phyloP scores from a whole-genome alignment of 306 rosid species.

The Rubus idaeus region DNA sequence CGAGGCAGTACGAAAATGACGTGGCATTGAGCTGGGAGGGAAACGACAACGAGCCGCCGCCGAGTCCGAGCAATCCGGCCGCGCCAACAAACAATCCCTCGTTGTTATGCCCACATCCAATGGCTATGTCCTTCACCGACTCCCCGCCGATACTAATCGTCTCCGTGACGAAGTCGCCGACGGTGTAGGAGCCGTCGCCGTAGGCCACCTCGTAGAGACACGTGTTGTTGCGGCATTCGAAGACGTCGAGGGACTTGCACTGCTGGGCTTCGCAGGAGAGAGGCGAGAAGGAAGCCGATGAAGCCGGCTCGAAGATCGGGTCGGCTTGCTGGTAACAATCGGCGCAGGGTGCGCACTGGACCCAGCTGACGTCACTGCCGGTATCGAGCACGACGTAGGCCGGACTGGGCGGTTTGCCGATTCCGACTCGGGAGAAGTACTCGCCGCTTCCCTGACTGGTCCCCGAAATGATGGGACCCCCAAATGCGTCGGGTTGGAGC shows the following conservation, averaged over 20 bases:
- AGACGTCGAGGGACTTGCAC: conserved; percentile 68
- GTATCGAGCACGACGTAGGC: conserved; percentile 84
- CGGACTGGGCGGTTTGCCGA: conserved; percentile 70
- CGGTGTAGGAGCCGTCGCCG: conserved; percentile 95
- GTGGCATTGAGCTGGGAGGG: conserved; percentile 74
- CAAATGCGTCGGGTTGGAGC: conserved; percentile 27
- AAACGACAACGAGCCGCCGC: conserved; percentile 74
- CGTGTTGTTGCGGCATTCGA: conserved; percentile 67
- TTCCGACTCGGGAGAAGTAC: conserved; percentile 84
- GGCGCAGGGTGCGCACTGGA: conserved; percentile 89
- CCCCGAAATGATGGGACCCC: conserved; percentile 67
- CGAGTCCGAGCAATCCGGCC: conserved; percentile 85
- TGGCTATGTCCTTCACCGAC: conserved; percentile 44
- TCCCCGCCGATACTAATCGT: conserved; percentile 57
- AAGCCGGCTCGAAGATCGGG: conserved; percentile 70
- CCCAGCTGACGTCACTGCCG: conserved; percentile 96
- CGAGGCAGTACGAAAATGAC: conserved; percentile 79
- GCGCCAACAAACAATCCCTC: conserved; percentile 86
- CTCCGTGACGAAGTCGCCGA: conserved; percentile 75
- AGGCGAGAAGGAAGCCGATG: conserved; percentile 55
- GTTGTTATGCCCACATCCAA: conserved; percentile 88
- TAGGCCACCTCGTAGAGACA: conserved; percentile 89
- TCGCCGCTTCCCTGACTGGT: conserved; percentile 95
- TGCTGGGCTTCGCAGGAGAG: conserved; percentile 54
- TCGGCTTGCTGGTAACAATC: conserved; percentile 84